phyloP scores from a whole-genome alignment of 106 monocot species.

The Amphibolis antarctica region DNA sequence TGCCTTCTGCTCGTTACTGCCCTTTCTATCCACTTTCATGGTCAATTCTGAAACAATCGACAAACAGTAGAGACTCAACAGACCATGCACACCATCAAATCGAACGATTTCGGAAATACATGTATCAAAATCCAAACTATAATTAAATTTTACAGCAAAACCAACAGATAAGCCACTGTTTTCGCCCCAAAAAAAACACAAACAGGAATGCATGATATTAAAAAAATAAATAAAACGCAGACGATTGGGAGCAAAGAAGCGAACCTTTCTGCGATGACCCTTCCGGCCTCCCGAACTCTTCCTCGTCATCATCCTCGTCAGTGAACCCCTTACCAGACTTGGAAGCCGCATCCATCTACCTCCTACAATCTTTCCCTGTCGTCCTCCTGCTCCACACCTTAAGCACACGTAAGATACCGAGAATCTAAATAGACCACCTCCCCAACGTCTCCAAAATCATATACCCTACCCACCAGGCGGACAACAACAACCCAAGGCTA shows the following conservation, averaged over 20 bases:
- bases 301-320: constrained; percentile 13
- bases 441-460: neutral
- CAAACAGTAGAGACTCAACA: neutral
- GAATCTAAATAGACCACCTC: neutral
- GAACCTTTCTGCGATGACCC: constrained; percentile 5
- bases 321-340: constrained; percentile 9
- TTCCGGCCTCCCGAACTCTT: constrained; percentile 1
- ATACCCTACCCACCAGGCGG: constrained; percentile 1
- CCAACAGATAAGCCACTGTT: too few relatives aligned
- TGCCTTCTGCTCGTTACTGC: constrained; percentile 11
- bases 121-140: too few relatives aligned
- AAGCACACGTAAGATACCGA: neutral
- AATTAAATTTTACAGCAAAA: too few relatives aligned
- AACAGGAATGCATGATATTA: neutral
- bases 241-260: neutral
- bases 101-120: too few relatives aligned
- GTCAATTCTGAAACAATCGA: constrained; percentile 8
- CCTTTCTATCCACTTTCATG: constrained; percentile 11
- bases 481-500: neutral
- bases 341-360: constrained; percentile 12
- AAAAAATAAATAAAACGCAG: neutral
- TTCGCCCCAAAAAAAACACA: neutral
- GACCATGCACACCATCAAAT: neutral
- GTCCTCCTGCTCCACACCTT: neutral
- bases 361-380: neutral